These are phyloP conservation scores for Brassica napus DNA, from an alignment of 345 rosid genomes.

Conservation along the genomic window Da-Ae NC_063444.1:46817001-46817500, in stretches of 20 bases:
- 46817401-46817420: slow-evolving; percentile 64
- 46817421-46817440: slow-evolving; percentile 77
- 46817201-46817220: slow-evolving; percentile 51
- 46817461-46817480: slow-evolving; percentile 34
- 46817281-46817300: slow-evolving; percentile 90
- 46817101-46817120: background rate
- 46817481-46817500: slow-evolving; percentile 29
- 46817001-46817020: background rate
- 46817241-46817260: slow-evolving; percentile 44
- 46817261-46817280: slow-evolving; percentile 74
- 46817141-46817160: slow-evolving; percentile 13
- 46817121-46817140: background rate
- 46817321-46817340: slow-evolving; percentile 70
- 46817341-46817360: slow-evolving; percentile 55
- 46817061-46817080: too few relatives aligned
- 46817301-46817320: slow-evolving; percentile 83
- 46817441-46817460: slow-evolving; percentile 44
- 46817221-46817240: slow-evolving; percentile 38
- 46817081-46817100: too few relatives aligned
- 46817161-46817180: slow-evolving; percentile 61
- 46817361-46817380: slow-evolving; percentile 29
- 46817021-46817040: background rate
- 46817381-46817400: slow-evolving; percentile 43
- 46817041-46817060: too few relatives aligned
- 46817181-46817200: slow-evolving; percentile 57